Conservation (phyloP, 495 filamentous ascomycete genomes). For the Bryoglossum gracile region DNA sequence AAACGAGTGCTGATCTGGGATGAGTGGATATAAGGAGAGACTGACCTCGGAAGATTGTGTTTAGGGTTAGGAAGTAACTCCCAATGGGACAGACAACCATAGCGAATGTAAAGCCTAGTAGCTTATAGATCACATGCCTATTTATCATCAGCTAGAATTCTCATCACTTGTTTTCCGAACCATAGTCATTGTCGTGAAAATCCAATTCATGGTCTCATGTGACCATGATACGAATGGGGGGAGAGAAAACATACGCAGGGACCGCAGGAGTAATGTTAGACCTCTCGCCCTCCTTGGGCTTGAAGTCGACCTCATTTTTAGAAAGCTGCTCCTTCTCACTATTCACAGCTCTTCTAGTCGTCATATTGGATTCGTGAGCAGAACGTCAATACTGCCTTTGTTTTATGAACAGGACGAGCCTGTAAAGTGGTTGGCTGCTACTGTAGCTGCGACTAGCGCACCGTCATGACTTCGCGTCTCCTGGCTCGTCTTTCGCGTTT, state of each 20-base stretch:
- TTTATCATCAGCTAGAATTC: conserved; percentile 1
- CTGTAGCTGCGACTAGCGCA: too few species aligned
- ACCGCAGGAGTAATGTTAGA: conserved; percentile 58
- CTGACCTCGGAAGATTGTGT: conserved; percentile 70
- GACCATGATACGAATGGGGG: too few species aligned
- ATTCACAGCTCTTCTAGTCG: conserved; percentile 49
- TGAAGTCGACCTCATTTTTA: conserved; percentile 39
- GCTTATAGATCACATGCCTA: conserved; percentile 82
- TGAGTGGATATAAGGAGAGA: background rate
- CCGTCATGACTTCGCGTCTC: too few species aligned
- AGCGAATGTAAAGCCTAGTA: conserved; percentile 81
- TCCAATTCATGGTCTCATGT: too few species aligned
- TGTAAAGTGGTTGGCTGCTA: too few species aligned
- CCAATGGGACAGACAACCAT: conserved; percentile 83
- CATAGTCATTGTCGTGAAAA: too few species aligned
- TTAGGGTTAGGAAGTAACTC: conserved; percentile 75
- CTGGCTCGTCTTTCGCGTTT: too few species aligned
- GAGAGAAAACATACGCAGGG: conserved; percentile 49
- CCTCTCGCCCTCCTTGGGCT: conserved; percentile 25
- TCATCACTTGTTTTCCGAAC: conserved; percentile 14
- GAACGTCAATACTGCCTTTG: too few species aligned
- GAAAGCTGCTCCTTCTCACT: conserved; percentile 46
- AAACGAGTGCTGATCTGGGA: background rate
- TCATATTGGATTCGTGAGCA: too few species aligned
- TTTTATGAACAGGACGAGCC: too few species aligned